Percentiles rank a stretch among this genome's conserved stretches.
Evolutionary conservation across 371 early-diverging fungal genomes (phyloP).

Genomic region (Actinomortierella ambigua): DNA sequence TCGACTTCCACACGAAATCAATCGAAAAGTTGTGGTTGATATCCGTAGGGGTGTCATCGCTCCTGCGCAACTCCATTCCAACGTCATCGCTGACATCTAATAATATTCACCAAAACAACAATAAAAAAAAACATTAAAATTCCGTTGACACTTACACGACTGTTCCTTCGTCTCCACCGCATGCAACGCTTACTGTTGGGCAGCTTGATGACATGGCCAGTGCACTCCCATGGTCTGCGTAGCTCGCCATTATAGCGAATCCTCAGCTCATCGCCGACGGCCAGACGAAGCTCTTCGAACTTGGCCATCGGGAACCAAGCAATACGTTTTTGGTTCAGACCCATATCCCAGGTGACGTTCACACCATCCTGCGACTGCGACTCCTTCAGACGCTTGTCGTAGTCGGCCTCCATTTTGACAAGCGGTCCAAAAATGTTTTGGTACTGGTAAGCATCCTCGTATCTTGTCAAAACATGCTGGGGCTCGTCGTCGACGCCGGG

Average conservation of each 20-base stretch:
- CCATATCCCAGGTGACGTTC: slow-evolving; percentile 96
- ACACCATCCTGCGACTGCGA: slow-evolving; percentile 96
- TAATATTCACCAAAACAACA: neutral
- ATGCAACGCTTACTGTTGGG: slow-evolving; percentile 85
- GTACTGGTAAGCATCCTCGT: slow-evolving; percentile 97
- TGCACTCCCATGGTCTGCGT: slow-evolving; percentile 84
- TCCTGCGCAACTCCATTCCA: slow-evolving; percentile 78
- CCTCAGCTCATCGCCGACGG: slow-evolving; percentile 95
- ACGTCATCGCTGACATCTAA: slow-evolving; percentile 93
- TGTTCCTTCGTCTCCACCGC: neutral
- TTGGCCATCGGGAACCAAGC: slow-evolving; percentile 95
- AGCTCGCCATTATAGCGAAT: slow-evolving; percentile 90
- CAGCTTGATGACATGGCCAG: slow-evolving; percentile 94
- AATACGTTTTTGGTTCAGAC: slow-evolving; percentile 90
- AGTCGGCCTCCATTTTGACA: slow-evolving; percentile 96
- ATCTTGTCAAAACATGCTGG: slow-evolving; percentile 82
- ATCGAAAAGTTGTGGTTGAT: slow-evolving; percentile 95
- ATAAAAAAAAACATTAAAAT: slow-evolving; percentile 1
- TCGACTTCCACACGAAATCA: slow-evolving; percentile 99
- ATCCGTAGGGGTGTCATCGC: slow-evolving; percentile 76
- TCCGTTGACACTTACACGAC: neutral
- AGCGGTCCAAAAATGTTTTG: slow-evolving; percentile 95
- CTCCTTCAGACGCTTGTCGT: slow-evolving; percentile 94
- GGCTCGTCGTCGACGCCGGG: slow-evolving; percentile 89
- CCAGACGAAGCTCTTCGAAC: slow-evolving; percentile 91